Conservation (phyloP, 495 filamentous ascomycete genomes). For the Tricharina praecox region DNA sequence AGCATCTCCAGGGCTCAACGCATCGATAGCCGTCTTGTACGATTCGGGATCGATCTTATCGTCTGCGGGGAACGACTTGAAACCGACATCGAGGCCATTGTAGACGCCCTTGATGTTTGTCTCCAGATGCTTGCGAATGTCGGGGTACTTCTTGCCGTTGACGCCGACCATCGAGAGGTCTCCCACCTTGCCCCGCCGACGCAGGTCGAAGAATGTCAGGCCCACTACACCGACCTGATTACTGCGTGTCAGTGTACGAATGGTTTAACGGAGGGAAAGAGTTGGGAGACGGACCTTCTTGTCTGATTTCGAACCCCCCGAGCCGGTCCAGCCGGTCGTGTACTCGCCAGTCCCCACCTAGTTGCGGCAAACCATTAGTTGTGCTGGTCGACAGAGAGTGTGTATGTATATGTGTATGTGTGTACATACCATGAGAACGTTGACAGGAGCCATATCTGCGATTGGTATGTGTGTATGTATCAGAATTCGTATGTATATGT, state of each 20-base stretch:
- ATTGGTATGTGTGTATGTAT: not conserved
- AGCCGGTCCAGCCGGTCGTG: constrained; percentile 78
- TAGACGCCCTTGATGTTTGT: constrained; percentile 79
- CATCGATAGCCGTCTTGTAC: constrained; percentile 82
- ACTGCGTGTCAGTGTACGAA: not conserved
- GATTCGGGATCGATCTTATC: constrained; percentile 55
- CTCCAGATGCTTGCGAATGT: constrained; percentile 72
- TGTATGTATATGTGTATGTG: too few relatives aligned
- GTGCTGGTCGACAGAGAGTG: not conserved
- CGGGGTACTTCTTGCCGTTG: constrained; percentile 73
- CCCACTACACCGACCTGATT: constrained; percentile 64
- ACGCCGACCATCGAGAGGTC: constrained; percentile 79
- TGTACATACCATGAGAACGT: constrained; percentile 70
- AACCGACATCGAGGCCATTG: constrained; percentile 69
- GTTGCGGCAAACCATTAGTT: not conserved
- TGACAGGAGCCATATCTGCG: constrained; percentile 52
- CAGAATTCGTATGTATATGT: too few relatives aligned
- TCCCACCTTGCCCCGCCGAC: constrained; percentile 72
- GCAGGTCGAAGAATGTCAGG: constrained; percentile 74
- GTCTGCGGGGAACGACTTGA: constrained; percentile 64
- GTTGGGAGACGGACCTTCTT: constrained; percentile 58
- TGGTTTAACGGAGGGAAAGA: not conserved
- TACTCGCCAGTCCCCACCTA: constrained; percentile 42
- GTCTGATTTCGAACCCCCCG: constrained; percentile 60
- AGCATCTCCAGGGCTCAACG: constrained; percentile 61